Evolutionary conservation across 2,329 filamentous ascomycete genomes (phyloP).

Genomic region (Parastagonospora nodorum): DNA sequence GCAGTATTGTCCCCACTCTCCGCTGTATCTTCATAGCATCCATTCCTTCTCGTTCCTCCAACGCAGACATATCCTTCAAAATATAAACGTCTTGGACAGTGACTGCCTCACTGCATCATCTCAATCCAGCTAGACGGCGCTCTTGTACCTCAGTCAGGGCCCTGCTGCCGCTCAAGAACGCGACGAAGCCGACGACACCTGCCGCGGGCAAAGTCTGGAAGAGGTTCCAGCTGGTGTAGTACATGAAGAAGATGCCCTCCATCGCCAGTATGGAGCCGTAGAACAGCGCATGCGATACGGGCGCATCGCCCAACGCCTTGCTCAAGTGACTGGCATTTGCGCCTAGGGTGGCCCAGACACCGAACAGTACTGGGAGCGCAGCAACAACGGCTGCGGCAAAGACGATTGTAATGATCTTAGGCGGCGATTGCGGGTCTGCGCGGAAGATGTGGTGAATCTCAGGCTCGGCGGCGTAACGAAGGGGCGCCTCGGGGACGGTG

Average conservation of each 20-base stretch:
- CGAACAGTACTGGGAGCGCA: conserved; percentile 74
- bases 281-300: conserved; percentile 82
- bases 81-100: not conserved
- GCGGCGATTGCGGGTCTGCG: conserved; percentile 77
- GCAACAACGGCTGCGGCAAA: conserved; percentile 76
- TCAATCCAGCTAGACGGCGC: conserved; percentile 75
- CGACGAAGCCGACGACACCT: conserved; percentile 68
- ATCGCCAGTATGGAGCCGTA: conserved; percentile 85
- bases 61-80: not conserved
- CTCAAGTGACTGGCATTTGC: conserved; percentile 80
- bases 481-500: conserved; percentile 66
- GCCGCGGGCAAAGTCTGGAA: conserved; percentile 85
- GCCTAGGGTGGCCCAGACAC: conserved; percentile 76
- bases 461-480: conserved; percentile 81
- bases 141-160: conserved; percentile 92
- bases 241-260: conserved; percentile 91
- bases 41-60: not conserved
- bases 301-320: conserved; percentile 75
- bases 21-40: too few species aligned
- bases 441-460: conserved; percentile 94
- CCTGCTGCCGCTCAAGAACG: conserved; percentile 85
- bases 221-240: conserved; percentile 90
- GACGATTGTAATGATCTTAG: conserved; percentile 75
- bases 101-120: conserved; percentile 46
- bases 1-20: not conserved